A percentile compares a stretch with the other conserved stretches of the same genome.
phyloP scores from a whole-genome alignment of 73 alveolate species.

The Blepharisma japonicum region DNA sequence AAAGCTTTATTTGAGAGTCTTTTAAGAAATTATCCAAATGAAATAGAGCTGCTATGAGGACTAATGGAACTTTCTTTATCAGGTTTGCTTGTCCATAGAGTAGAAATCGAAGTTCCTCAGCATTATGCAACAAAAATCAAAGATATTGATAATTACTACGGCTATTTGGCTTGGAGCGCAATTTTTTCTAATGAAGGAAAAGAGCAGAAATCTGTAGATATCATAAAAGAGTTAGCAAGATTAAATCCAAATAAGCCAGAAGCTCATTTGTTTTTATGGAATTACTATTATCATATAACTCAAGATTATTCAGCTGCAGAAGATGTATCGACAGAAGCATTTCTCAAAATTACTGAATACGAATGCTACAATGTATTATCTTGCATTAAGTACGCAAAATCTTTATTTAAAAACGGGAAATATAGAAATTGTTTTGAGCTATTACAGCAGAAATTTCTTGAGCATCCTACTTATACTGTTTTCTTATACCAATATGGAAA shows the following conservation, averaged over 20 bases:
- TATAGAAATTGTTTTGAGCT: not conserved
- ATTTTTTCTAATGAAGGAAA: not conserved
- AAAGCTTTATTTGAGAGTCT: not conserved
- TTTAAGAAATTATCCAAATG: not conserved
- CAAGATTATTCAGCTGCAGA: constrained; percentile 13
- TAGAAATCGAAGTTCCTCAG: not conserved
- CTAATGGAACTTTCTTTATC: not conserved
- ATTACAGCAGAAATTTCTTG: not conserved
- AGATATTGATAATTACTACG: not conserved
- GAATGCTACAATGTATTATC: not conserved
- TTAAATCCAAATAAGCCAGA: not conserved
- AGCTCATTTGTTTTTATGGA: not conserved
- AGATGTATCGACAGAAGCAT: constrained; percentile 3
- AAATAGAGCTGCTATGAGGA: not conserved
- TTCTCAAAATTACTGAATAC: not conserved
- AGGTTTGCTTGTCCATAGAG: not conserved
- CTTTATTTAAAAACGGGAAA: not conserved
- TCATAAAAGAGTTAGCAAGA: not conserved
- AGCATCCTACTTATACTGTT: not conserved
- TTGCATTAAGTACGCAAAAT: constrained; percentile 6
- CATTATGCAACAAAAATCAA: constrained; percentile 6
- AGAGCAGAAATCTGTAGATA: not conserved
- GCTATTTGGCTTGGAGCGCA: constrained; percentile 18
- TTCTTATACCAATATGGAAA: constrained; percentile 10
- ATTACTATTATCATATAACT: not conserved